Evolutionary conservation across 345 rosid species (phyloP).

Genomic region (Citrus maxima): DNA sequence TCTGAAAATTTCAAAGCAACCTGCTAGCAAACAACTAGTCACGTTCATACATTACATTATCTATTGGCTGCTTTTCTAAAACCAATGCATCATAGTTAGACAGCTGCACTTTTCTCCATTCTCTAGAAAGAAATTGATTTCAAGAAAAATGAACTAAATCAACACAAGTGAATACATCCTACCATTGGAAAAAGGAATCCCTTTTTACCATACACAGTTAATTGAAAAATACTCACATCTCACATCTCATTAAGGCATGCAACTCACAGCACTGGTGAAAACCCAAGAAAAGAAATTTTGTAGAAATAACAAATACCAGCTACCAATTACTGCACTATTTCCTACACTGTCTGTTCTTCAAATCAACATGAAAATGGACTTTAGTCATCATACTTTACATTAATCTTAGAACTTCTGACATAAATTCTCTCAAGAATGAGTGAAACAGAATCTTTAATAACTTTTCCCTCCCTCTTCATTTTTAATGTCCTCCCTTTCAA

Average conservation of each 20-base stretch:
- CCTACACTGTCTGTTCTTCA: background rate
- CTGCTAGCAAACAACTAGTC: background rate
- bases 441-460: background rate
- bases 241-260: background rate
- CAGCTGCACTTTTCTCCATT: background rate
- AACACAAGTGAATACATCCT: background rate
- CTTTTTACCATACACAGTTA: background rate
- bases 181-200: background rate
- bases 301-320: background rate
- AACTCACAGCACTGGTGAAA: background rate
- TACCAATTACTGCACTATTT: background rate
- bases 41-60: background rate
- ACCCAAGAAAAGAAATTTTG: background rate
- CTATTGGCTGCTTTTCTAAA: background rate
- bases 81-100: background rate
- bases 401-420: background rate
- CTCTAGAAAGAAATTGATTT: background rate
- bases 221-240: background rate
- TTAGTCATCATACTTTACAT: background rate
- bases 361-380: background rate
- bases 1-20: background rate
- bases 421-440: background rate
- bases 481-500: background rate
- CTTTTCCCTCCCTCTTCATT: background rate
- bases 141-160: background rate